Conservation (phyloP, 257 asterid species). For the Knoxia roxburghii region DNA sequence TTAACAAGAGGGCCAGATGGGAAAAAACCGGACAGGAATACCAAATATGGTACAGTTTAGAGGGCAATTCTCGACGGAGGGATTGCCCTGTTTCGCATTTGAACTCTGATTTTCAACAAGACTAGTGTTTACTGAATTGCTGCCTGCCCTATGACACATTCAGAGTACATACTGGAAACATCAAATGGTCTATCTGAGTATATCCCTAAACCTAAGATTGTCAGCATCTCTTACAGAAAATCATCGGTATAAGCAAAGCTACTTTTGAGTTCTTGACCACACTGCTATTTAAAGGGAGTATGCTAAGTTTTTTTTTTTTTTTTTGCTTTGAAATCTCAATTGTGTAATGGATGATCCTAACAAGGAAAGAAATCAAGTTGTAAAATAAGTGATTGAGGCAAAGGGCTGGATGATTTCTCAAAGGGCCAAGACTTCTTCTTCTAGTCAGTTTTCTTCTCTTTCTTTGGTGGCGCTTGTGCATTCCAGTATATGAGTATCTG, state of each 20-base stretch:
- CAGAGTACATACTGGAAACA: not conserved
- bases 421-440: constrained; percentile 12
- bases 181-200: not conserved
- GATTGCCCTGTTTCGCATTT: too few relatives aligned
- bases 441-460: constrained; percentile 71
- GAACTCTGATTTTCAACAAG: too few relatives aligned
- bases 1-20: too few relatives aligned
- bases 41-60: not conserved
- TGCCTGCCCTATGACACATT: not conserved
- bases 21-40: not conserved
- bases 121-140: not conserved
- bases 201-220: not conserved
- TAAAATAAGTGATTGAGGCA: not conserved
- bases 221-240: not conserved
- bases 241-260: not conserved
- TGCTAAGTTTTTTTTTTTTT: not conserved
- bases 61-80: not conserved
- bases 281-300: not conserved
- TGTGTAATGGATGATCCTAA: not conserved
- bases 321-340: too few relatives aligned
- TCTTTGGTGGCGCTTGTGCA: constrained; percentile 49
- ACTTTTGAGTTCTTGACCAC: not conserved
- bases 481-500: constrained; percentile 69
- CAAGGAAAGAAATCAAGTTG: not conserved
- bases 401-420: not conserved